Evolutionary conservation across 2,329 filamentous ascomycete species (phyloP), one percentile per base, ranked within the genome.

Genomic region (Magnaporthiopsis incrustans): DNA sequence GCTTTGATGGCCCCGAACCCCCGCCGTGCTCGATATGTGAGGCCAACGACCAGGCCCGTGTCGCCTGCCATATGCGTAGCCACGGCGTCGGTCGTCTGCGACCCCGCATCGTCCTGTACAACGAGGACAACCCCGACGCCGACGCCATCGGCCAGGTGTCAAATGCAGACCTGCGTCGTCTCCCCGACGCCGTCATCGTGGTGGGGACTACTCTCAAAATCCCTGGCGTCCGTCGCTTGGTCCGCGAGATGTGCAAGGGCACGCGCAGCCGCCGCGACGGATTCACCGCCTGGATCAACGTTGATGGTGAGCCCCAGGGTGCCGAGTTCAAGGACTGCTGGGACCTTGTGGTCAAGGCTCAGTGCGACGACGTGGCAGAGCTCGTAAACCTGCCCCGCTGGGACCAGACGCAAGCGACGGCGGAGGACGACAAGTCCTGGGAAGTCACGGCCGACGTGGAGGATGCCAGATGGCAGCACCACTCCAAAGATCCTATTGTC

Each of bases 151-250:
- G 94, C 58, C 91, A 91, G 27, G 93, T 97, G 57, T 92, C 93
- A 62, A 87, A 87, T 68, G 89, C 93, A 5, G 95, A 99, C 73
- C 79, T 98, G 65, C 89, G 92, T 66, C 85, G 89, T 57, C 85
- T 92, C 53, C 94, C 95, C 0, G 95, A 98, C 74, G 93, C 93
- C 25, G 85, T 99, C 32, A 87, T 99, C 69, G 95, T 99, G 33
- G 95, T 97, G 11, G 95, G 95, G 63, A 99, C 95, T 2, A 97
- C 91, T 65, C 79, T 99, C 70, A 98, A 98, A 74, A 93, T 99
- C 61, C 94, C 94, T 0, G 95, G 95, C 11, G 92, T 97, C 58
- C 87, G 91, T 66, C 85, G 93, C 63, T 89, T 99, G 65, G 92
- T 94, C 65, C 90, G 90, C 73, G 93, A 97, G 75, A 86, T 98